Conservation (phyloP, 2,329 filamentous ascomycete genomes). For the Fusarium lyarnte region DNA sequence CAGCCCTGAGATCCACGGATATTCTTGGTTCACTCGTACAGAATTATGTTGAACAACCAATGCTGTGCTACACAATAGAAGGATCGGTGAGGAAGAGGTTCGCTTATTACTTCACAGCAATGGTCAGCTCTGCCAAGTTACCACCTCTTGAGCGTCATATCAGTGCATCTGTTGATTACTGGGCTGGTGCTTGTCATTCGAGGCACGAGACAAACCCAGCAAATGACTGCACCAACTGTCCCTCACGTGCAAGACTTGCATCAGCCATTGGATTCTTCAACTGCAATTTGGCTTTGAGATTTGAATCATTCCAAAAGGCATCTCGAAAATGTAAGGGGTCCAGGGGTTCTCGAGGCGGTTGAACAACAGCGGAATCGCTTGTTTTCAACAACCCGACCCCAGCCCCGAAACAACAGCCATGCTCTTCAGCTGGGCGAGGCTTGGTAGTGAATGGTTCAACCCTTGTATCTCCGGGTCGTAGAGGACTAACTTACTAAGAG, state of each 20-base stretch:
- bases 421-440: slow-evolving; percentile 16
- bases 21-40: slow-evolving; percentile 7
- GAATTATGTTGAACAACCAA: slow-evolving; percentile 6
- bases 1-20: not conserved
- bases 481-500: not conserved
- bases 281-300: not conserved
- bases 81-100: slow-evolving; percentile 7
- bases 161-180: not conserved
- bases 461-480: slow-evolving; percentile 11
- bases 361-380: slow-evolving; percentile 20
- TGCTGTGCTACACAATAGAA: slow-evolving; percentile 5
- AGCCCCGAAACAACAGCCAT: slow-evolving; percentile 30
- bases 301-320: not conserved
- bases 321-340: not conserved
- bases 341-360: not conserved
- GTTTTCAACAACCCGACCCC: slow-evolving; percentile 14
- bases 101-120: slow-evolving; percentile 16
- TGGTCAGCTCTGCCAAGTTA: not conserved
- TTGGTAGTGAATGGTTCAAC: not conserved
- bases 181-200: not conserved
- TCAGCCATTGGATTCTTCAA: not conserved
- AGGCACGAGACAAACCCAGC: slow-evolving; percentile 21
- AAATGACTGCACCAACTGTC: slow-evolving; percentile 20
- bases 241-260: slow-evolving; percentile 19
- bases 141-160: not conserved